Conservation (phyloP, 1,284 basidiomycete species). For the Tilletia horrida region DNA sequence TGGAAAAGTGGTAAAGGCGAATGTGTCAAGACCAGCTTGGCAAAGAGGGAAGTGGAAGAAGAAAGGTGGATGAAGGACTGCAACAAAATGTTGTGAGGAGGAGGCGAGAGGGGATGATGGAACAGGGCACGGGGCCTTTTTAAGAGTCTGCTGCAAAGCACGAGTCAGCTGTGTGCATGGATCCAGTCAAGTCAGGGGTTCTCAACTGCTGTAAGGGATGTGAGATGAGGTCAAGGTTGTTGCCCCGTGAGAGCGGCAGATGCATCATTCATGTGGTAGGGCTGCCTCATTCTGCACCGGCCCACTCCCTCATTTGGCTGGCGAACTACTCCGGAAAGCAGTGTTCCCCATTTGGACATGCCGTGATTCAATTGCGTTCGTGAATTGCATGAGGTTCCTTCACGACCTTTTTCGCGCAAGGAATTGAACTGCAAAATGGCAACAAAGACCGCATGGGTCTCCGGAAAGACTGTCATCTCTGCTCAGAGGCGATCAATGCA, state of each 20-base stretch:
- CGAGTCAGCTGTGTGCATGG: neutral
- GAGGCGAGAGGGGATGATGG: neutral
- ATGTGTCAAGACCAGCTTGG: constrained; percentile 17
- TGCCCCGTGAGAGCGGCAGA: neutral
- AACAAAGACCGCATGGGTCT: neutral
- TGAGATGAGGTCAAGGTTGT: neutral
- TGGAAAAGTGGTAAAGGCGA: neutral
- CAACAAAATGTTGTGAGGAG: neutral
- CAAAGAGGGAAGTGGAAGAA: neutral
- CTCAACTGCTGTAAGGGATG: neutral
- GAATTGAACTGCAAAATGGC: neutral
- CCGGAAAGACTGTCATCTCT: neutral
- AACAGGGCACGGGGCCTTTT: neutral
- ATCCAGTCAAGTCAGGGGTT: neutral
- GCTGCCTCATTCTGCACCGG: neutral
- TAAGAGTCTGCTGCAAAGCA: neutral
- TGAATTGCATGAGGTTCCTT: neutral
- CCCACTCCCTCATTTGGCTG: neutral
- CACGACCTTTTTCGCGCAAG: neutral
- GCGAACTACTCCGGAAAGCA: neutral
- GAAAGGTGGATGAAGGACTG: neutral
- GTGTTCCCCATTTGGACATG: neutral
- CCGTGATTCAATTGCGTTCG: neutral
- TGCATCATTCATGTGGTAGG: neutral
- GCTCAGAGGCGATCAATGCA: constrained; percentile 3